These are phyloP conservation scores for Crithidia acanthocephali DNA, from an alignment of 208 protist species.

Conservation along the genomic window DNA sequence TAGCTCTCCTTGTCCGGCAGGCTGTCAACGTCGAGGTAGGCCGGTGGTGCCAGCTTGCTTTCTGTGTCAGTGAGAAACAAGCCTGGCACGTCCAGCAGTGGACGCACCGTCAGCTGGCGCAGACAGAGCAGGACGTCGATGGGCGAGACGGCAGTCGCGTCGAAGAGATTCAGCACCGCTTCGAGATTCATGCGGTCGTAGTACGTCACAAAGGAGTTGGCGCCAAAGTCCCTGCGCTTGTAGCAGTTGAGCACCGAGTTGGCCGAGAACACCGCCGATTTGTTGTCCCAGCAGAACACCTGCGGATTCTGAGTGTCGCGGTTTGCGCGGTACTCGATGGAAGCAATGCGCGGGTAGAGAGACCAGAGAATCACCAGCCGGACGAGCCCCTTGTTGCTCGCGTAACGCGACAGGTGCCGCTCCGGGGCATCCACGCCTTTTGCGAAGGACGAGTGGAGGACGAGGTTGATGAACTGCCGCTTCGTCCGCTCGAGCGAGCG, in stretches of 20 bases:
- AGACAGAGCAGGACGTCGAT: constrained; percentile 78
- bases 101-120: constrained; percentile 66
- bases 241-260: constrained; percentile 56
- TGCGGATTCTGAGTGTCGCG: constrained; percentile 47
- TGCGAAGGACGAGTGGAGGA: constrained; percentile 70
- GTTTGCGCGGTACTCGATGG: constrained; percentile 74
- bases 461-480: constrained; percentile 74
- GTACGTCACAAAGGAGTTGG: constrained; percentile 70
- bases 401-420: constrained; percentile 59
- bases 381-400: constrained; percentile 71
- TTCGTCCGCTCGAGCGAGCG: constrained; percentile 83
- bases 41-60: constrained; percentile 57
- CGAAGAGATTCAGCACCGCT: constrained; percentile 76
- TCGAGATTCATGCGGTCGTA: constrained; percentile 86
- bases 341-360: constrained; percentile 76
- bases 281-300: constrained; percentile 88
- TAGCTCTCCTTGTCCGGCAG: constrained; percentile 55
- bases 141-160: constrained; percentile 70
- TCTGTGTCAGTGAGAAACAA: constrained; percentile 63
- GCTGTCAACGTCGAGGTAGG: constrained; percentile 38
- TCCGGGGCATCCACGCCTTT: constrained; percentile 49
- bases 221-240: constrained; percentile 49
- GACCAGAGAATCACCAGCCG: constrained; percentile 83
- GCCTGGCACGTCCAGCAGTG: constrained; percentile 52
- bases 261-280: constrained; percentile 50